Evolutionary conservation across 495 filamentous ascomycete genomes (phyloP), one percentile per base, ranked within the genome.

Genomic region (Antarctomyces pellizariae): DNA sequence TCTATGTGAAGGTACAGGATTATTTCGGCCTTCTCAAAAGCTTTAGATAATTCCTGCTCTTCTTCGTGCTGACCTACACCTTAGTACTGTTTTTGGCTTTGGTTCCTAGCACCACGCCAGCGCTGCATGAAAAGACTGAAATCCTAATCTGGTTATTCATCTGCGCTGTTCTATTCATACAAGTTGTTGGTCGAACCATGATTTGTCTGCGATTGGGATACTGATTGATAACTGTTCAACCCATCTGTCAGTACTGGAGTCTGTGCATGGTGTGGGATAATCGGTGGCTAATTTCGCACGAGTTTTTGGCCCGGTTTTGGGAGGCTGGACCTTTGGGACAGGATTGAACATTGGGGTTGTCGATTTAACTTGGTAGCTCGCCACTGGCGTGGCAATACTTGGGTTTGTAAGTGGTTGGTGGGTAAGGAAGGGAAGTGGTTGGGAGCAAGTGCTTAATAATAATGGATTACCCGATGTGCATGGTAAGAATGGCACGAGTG

Each of bases 201-300:
- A 75, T 4, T 57, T 83, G 0, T 77, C 79, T 0, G 68, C 65
- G 8, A 66, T 71, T 12, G 68, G 70, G 2, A 84, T 90, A 30
- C 51, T 90, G 4, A 56, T 84, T 16, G 86, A 84, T 37, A 86
- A 90, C 43, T 74, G 70, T 49, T 71, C 67, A 24, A 76, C 79
- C 1, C 76, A 83, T 38, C 77, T 77, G 0, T 68, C 61, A 15
- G 75, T 84, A 4, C 56, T 90, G 6, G 75, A 76, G 1, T 80
- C 76, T 2, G 61, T 86, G 17, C 79, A 90, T 47, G 79, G 79
- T 3, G 59, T 84, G 12, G 78, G 67, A 6, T 72, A 82, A 48
- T 76, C 62, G 34, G 71, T 73, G 5, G 70, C 61, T 18, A 69
- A 62, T 18, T 62, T 67, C 14, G 69, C 71, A 23, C 57, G 78